phyloP scores from a whole-genome alignment of 257 asterid genomes.

The Mitragyna speciosa region DNA sequence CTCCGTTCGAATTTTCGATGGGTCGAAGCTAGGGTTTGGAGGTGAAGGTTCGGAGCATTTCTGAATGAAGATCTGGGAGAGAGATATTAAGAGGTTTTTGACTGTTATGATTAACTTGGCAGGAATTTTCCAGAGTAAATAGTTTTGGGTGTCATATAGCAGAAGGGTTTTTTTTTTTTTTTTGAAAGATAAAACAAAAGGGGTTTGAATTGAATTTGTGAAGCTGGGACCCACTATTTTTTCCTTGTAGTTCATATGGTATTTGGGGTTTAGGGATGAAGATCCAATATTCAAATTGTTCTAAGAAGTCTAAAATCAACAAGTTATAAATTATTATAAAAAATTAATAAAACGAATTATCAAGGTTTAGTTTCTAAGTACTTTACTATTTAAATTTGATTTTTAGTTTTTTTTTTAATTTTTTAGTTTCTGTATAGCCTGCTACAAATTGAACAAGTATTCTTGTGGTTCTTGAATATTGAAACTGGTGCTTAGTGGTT shows the following conservation, averaged over 20 bases:
- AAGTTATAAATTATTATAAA: too few species aligned
- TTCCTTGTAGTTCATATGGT: neutral
- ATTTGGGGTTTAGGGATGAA: too few species aligned
- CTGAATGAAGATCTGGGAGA: constrained; percentile 26
- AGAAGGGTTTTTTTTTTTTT: too few species aligned
- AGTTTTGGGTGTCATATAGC: too few species aligned
- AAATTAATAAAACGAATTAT: neutral
- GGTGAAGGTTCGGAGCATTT: neutral
- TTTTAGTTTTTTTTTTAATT: neutral
- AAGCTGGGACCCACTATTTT: neutral
- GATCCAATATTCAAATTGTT: neutral
- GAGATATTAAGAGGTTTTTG: neutral
- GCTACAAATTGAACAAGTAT: constrained; percentile 3
- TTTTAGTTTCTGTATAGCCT: neutral
- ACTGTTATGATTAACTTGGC: neutral
- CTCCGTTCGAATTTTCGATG: constrained; percentile 4
- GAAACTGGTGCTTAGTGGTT: constrained; percentile 7
- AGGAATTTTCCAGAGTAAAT: too few species aligned
- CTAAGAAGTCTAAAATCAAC: too few species aligned
- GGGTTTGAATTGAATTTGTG: constrained; percentile 5
- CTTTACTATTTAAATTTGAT: neutral
- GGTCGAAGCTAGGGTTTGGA: constrained; percentile 17
- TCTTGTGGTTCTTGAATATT: constrained; percentile 46
- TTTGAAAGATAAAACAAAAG: too few species aligned
- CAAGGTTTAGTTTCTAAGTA: neutral